These are phyloP conservation scores for Cryoendolithus antarcticus DNA, from an alignment of 2,329 filamentous ascomycete species.

Conservation along the genomic window DNA sequence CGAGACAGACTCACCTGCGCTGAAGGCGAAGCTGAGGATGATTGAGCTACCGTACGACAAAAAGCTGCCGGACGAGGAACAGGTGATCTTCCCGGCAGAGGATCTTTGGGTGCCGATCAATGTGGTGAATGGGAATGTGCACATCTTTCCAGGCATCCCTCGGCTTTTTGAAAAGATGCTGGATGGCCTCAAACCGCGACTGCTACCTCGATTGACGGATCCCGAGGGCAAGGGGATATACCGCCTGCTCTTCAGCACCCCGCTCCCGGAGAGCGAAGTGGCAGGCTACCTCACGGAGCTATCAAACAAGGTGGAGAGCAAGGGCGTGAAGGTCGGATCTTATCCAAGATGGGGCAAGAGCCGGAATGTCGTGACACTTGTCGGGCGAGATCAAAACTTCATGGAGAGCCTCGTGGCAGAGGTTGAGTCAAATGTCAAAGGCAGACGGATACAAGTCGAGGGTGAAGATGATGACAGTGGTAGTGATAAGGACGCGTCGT, in stretches of 20 bases:
- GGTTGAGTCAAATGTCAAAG: conserved; percentile 64
- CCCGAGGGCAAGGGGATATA: conserved; percentile 70
- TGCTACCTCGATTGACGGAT: conserved; percentile 62
- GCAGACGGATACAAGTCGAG: conserved; percentile 56
- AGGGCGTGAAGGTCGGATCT: conserved; percentile 84
- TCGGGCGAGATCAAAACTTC: conserved; percentile 60
- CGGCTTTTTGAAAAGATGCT: conserved; percentile 69
- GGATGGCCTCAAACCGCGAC: conserved; percentile 57
- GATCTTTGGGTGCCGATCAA: conserved; percentile 83
- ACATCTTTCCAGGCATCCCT: conserved; percentile 86
- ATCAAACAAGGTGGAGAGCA: conserved; percentile 57
- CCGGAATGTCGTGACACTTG: conserved; percentile 80
- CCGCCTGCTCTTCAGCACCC: conserved; percentile 74
- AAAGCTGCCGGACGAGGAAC: conserved; percentile 47
- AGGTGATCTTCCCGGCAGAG: conserved; percentile 67
- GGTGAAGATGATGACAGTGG: conserved; percentile 42
- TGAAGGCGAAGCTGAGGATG: conserved; percentile 81
- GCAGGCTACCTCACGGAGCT: conserved; percentile 73
- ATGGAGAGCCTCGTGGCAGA: conserved; percentile 69
- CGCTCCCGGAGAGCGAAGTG: conserved; percentile 72
- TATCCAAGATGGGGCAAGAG: conserved; percentile 88
- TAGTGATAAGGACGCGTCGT: conserved; percentile 25
- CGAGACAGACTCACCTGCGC: conserved; percentile 66
- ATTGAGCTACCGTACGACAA: conserved; percentile 70
- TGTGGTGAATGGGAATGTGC: conserved; percentile 83